Conservation (phyloP, 371 early-diverging fungal species). For the Fennellomyces sp. region DNA sequence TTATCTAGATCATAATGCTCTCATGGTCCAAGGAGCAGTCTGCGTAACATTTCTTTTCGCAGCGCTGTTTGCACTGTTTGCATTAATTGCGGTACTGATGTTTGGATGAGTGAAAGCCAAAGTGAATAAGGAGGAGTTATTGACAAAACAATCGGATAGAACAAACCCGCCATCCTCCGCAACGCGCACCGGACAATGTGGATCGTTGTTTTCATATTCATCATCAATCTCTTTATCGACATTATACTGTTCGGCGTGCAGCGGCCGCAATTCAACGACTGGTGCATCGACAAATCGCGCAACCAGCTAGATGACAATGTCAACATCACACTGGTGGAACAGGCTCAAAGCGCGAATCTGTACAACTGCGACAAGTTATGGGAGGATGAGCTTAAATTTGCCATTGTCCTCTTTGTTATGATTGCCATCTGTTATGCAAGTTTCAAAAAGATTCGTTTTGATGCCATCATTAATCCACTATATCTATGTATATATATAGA, state of each 20-base stretch:
- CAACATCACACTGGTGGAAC: conserved; percentile 18
- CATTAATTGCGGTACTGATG: conserved; percentile 24
- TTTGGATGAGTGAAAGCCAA: too few relatives aligned
- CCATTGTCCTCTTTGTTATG: conserved; percentile 30
- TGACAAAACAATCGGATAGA: conserved; percentile 5
- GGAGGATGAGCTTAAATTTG: conserved; percentile 44
- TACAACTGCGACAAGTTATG: conserved; percentile 43
- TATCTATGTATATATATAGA: conserved; percentile 6
- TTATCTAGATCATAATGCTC: conserved; percentile 23
- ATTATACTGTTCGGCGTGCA: conserved; percentile 33
- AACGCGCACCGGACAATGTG: conserved; percentile 21
- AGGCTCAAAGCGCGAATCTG: conserved; percentile 21
- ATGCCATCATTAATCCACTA: background rate
- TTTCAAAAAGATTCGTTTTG: background rate
- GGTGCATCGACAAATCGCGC: conserved; percentile 29
- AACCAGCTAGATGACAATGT: conserved; percentile 3
- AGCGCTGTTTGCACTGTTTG: conserved; percentile 29
- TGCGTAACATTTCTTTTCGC: conserved; percentile 35
- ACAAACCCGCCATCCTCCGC: conserved; percentile 14
- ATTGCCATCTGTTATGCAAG: conserved; percentile 36
- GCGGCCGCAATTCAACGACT: conserved; percentile 22
- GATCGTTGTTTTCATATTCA: conserved; percentile 20
- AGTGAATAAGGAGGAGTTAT: too few relatives aligned
- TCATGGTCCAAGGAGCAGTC: conserved; percentile 32
- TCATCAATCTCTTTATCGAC: conserved; percentile 25